These are phyloP conservation scores for Nakaseomyces glabratus DNA, from an alignment of 1,139 yeast species.

Conservation along the genomic window DNA sequence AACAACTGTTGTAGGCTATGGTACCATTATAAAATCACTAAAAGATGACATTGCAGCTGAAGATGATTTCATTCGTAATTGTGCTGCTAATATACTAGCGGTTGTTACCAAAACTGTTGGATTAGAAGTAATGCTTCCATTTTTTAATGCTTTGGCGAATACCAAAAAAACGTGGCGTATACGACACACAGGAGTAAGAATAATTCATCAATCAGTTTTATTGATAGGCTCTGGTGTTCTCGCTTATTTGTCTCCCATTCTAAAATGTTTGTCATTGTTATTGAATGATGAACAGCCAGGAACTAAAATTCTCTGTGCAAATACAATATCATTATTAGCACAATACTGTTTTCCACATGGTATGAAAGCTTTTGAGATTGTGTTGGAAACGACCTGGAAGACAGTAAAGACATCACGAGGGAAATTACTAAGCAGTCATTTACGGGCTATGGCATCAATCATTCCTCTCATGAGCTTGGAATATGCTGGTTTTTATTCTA, in stretches of 20 bases:
- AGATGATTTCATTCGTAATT: constrained; percentile 74
- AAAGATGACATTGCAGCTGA: constrained; percentile 76
- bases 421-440: constrained; percentile 61
- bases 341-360: constrained; percentile 89
- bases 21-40: constrained; percentile 65
- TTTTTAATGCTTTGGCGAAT: constrained; percentile 69
- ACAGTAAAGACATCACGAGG: constrained; percentile 78
- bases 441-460: constrained; percentile 70
- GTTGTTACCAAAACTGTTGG: constrained; percentile 81
- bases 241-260: constrained; percentile 62
- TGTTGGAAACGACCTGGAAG: constrained; percentile 70
- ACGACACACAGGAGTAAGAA: constrained; percentile 76
- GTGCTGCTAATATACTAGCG: constrained; percentile 74
- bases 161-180: constrained; percentile 80
- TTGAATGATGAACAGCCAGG: constrained; percentile 64
- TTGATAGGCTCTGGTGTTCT: constrained; percentile 65
- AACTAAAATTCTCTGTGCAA: constrained; percentile 63
- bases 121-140: constrained; percentile 61
- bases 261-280: constrained; percentile 50
- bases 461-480: constrained; percentile 85
- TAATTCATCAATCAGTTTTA: constrained; percentile 66
- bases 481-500: constrained; percentile 68
- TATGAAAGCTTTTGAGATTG: constrained; percentile 61
- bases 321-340: constrained; percentile 66
- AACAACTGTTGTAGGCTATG: constrained; percentile 74